Evolutionary conservation across 495 filamentous ascomycete genomes (phyloP).

Genomic region (Penicillium cataractarum): DNA sequence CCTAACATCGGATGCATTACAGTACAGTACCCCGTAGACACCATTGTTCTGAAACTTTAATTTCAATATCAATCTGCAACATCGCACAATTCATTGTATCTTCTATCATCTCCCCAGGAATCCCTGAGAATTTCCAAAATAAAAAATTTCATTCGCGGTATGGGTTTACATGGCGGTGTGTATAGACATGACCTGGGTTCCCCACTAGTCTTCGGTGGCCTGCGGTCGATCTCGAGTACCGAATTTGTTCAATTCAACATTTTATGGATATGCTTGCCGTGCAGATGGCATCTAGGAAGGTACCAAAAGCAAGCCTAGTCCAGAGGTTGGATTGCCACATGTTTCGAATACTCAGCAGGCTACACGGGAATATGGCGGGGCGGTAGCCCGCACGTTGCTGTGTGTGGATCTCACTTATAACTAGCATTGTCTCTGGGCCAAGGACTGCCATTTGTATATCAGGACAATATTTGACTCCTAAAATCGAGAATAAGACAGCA

Average conservation of each 20-base stretch:
- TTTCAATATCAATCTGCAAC: background rate
- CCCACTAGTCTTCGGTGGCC: background rate
- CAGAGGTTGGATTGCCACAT: background rate
- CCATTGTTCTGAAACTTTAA: background rate
- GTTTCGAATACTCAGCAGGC: background rate
- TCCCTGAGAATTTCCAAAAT: background rate
- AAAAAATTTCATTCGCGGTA: background rate
- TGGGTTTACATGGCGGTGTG: background rate
- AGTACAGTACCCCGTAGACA: background rate
- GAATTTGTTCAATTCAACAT: background rate
- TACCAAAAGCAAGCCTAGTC: background rate
- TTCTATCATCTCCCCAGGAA: background rate
- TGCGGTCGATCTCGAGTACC: background rate
- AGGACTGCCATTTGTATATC: background rate
- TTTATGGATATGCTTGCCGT: background rate
- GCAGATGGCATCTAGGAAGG: background rate
- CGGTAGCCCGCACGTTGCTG: background rate
- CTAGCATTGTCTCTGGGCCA: background rate
- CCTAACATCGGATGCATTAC: background rate
- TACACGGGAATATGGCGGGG: background rate
- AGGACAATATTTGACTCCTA: background rate
- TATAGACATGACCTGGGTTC: background rate
- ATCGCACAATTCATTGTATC: background rate
- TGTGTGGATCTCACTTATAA: background rate
- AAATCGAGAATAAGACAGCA: background rate